phyloP scores from a whole-genome alignment of 306 rosid species.

The Castanea mollissima region DNA sequence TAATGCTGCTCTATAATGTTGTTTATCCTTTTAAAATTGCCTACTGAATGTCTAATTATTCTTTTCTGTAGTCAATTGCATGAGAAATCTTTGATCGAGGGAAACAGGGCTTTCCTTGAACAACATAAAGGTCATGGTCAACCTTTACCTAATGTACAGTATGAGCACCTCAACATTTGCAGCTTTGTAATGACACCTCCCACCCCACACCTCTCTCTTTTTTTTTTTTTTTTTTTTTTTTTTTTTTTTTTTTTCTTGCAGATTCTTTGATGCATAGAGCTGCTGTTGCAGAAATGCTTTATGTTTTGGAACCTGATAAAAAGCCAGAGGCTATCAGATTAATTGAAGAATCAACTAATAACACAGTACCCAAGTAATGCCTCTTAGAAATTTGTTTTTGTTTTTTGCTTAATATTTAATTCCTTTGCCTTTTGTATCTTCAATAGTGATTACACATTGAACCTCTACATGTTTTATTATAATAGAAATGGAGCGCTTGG shows the following conservation, averaged over 20 bases:
- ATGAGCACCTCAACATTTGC: background rate
- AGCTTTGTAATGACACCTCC: slow-evolving; percentile 12
- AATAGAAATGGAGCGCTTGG: slow-evolving; percentile 74
- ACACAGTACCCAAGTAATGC: slow-evolving; percentile 54
- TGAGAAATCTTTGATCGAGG: slow-evolving; percentile 72
- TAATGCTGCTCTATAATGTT: background rate
- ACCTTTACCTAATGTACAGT: slow-evolving; percentile 9
- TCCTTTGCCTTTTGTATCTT: background rate
- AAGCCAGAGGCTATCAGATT: slow-evolving; percentile 73
- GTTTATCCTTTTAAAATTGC: background rate
- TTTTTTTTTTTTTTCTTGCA: slow-evolving; percentile 31
- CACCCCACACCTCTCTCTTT: background rate
- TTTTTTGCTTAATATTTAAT: slow-evolving; percentile 17
- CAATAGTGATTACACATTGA: slow-evolving; percentile 1
- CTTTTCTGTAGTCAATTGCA: slow-evolving; percentile 62
- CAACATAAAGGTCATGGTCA: slow-evolving; percentile 63
- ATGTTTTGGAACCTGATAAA: slow-evolving; percentile 60
- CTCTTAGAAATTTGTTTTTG: background rate
- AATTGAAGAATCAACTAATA: slow-evolving; percentile 71
- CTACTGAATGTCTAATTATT: slow-evolving; percentile 20
- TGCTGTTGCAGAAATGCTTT: slow-evolving; percentile 75
- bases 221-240: background rate
- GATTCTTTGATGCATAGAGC: slow-evolving; percentile 94
- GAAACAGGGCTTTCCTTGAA: slow-evolving; percentile 70
- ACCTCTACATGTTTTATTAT: slow-evolving; percentile 16